Conservation (phyloP, 331 rosid genomes). For the Telfairia occidentalis region DNA sequence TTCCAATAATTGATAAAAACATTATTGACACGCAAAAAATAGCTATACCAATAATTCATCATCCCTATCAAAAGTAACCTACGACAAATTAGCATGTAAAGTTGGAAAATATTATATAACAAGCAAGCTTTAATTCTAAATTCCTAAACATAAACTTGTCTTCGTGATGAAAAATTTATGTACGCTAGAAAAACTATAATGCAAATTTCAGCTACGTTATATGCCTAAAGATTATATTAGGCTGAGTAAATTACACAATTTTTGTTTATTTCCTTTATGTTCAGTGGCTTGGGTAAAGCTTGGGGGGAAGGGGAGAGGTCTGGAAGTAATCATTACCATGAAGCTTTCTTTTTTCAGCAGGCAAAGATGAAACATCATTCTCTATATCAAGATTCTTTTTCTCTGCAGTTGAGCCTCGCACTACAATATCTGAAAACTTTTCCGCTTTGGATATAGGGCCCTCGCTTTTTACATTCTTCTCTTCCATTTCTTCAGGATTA, state of each 20-base stretch:
- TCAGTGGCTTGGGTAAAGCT: neutral
- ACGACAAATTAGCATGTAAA: neutral
- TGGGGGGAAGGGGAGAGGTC: conserved; percentile 1
- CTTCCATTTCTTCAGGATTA: conserved; percentile 43
- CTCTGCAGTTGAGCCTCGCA: conserved; percentile 38
- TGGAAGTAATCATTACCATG: conserved; percentile 41
- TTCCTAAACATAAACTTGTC: neutral
- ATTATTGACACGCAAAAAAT: neutral
- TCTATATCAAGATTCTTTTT: conserved; percentile 38
- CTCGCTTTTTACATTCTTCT: conserved; percentile 34
- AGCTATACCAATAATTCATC: neutral
- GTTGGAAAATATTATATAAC: neutral
- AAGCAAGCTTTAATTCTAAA: neutral
- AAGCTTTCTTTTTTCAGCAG: conserved; percentile 72
- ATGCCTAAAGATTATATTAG: neutral
- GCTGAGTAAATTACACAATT: neutral
- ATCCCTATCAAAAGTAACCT: neutral
- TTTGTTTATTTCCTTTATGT: neutral
- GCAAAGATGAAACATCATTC: conserved; percentile 27
- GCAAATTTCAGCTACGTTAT: neutral
- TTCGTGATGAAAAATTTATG: neutral
- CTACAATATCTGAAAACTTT: conserved; percentile 26
- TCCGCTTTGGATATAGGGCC: conserved; percentile 42
- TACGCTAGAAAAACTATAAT: neutral
- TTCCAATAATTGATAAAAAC: neutral